Base-by-base conservation (phyloP, 495 filamentous ascomycete genomes). In the Endocarpon pusillum region DNA sequence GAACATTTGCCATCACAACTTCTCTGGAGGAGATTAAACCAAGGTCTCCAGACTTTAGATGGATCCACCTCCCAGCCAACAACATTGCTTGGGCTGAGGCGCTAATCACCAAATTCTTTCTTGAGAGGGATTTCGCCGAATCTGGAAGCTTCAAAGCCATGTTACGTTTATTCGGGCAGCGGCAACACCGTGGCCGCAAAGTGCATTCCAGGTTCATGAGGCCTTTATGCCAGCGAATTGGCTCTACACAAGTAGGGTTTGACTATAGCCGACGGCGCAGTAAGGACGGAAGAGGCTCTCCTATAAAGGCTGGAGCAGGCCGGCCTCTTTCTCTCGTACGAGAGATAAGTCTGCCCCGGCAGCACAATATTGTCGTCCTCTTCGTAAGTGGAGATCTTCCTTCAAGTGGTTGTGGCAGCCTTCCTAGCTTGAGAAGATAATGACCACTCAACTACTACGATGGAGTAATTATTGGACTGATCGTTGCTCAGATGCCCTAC, bases 31-130 rank as follows among this genome's bases (percentile, higher is more conserved):
- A 73, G 34, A 61, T 58, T 32, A 58, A 62, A 23, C 37, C 48
- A 7, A 57, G 62, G 40, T 61, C 59, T 4, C 62, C 65, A n/a
- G 56, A 68, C 21, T 80, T 77, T 39, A 55, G 75, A 17, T 80
- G 75, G 75, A 75, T 80, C 36, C 73, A 80, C 57, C 53, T 80
- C 0, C 75, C 75, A 4, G 72, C 73, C 0, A 75, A 71, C 35
- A 67, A 69, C 35, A 63, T 72, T 57, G 53, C 58, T 9, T 67
- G 63, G 66, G 64, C 75, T 2, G 68, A 79, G 48, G 64, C 73
- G 0, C 54, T 79, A 1, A 50, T 76, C 14, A 74, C 71, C 15
- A 79, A 79, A 40, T 58, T 60, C 7, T 79, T 79, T 37, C 70
- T 79, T 30, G 75, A 79, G 46, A 69, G 71, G 32, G 71, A 71